A percentile compares a stretch with the other conserved stretches of the same genome.
Evolutionary conservation across 148 eudicot species (phyloP).

Genomic region (Rhododendron kiyosumense): DNA sequence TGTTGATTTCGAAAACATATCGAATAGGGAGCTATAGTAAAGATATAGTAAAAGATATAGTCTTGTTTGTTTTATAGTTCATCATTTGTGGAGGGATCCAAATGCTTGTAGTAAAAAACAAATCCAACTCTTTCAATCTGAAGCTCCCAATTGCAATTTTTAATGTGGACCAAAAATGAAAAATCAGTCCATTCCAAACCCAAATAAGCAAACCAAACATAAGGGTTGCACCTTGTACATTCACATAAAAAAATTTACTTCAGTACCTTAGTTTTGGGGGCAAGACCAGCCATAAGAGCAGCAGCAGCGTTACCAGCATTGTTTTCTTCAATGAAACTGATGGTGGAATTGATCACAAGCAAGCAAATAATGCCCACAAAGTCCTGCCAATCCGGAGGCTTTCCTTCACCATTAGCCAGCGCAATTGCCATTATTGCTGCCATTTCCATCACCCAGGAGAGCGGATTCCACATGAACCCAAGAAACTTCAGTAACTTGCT

Average conservation of each 20-base stretch:
- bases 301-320: conserved; percentile 98
- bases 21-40: not conserved
- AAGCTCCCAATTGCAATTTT: not conserved
- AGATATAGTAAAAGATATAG: not conserved
- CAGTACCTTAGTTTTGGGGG: conserved; percentile 90
- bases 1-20: not conserved
- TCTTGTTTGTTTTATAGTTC: not conserved
- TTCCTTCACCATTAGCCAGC: conserved; percentile 72
- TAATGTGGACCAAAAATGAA: not conserved
- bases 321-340: conserved; percentile 95
- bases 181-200: not conserved
- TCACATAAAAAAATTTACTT: not conserved
- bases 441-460: conserved; percentile 99
- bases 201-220: not conserved
- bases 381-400: conserved; percentile 96
- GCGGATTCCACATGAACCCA: conserved; percentile 98
- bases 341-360: conserved; percentile 89
- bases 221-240: not conserved
- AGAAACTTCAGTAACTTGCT: conserved; percentile 92
- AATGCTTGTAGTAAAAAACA: not conserved
- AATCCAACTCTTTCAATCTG: not conserved
- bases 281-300: conserved; percentile 99
- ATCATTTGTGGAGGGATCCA: not conserved
- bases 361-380: conserved; percentile 80
- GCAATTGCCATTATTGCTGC: conserved; percentile 96